Evolutionary conservation across 345 rosid species (phyloP).

Genomic region (Eucalyptus caleyi): DNA sequence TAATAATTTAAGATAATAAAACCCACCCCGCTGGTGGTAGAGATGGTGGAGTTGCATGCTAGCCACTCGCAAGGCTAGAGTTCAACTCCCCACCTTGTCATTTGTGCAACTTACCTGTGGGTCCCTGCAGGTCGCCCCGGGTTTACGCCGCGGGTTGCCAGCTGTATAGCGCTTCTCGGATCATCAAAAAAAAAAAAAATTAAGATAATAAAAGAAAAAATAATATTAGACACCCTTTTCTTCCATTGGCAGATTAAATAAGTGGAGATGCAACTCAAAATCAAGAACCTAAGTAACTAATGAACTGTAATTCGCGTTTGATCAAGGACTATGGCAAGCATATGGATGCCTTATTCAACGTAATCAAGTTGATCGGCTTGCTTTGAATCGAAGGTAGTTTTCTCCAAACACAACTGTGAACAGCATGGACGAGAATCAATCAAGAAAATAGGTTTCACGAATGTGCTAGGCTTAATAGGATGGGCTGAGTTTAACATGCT

Average conservation of each 20-base stretch:
- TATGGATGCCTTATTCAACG: neutral
- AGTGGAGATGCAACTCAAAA: neutral
- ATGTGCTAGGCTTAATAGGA: neutral
- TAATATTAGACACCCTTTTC: neutral
- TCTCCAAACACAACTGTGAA: neutral
- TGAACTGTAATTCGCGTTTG: neutral
- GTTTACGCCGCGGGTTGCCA: no score
- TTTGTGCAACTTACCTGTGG: no score
- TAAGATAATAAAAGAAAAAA: neutral
- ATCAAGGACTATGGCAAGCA: neutral
- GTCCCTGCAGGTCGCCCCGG: no score
- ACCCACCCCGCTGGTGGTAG: no score
- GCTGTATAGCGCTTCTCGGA: no score
- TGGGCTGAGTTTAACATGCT: neutral
- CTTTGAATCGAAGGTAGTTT: neutral
- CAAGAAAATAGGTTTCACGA: neutral
- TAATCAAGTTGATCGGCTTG: neutral
- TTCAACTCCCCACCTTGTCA: no score
- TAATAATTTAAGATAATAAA: neutral
- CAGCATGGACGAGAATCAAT: neutral
- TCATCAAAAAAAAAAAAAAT: no score
- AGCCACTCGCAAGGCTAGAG: accelerated
- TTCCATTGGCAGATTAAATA: neutral
- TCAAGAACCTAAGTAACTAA: neutral
- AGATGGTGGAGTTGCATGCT: no score